Evolutionary conservation across 2,329 filamentous ascomycete species (phyloP).

Genomic region (Lasiodiplodia sp.): DNA sequence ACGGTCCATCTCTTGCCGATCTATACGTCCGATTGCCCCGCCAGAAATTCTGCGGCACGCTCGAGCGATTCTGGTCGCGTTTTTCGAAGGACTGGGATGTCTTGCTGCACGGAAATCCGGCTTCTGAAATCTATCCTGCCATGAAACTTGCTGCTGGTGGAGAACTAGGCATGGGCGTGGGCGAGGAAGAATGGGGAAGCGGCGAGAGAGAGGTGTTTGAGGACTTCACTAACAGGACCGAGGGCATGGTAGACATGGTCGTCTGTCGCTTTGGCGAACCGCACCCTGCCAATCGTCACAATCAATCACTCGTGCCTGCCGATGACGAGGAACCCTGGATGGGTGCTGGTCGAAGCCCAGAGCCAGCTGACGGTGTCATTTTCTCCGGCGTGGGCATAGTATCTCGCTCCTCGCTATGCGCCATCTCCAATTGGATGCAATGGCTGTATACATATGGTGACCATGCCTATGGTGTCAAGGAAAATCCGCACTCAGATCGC

Average conservation of each 20-base stretch:
- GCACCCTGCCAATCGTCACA: slow-evolving; percentile 38
- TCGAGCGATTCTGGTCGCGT: slow-evolving; percentile 82
- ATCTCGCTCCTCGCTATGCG: slow-evolving; percentile 72
- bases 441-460: slow-evolving; percentile 85
- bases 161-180: slow-evolving; percentile 91
- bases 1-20: slow-evolving; percentile 75
- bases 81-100: slow-evolving; percentile 80
- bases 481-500: slow-evolving; percentile 75
- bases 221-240: slow-evolving; percentile 78
- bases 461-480: slow-evolving; percentile 82
- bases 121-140: slow-evolving; percentile 78
- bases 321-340: slow-evolving; percentile 67
- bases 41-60: slow-evolving; percentile 72
- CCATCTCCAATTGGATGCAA: slow-evolving; percentile 86
- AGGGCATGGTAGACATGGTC: slow-evolving; percentile 86
- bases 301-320: slow-evolving; percentile 31
- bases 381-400: slow-evolving; percentile 83
- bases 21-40: slow-evolving; percentile 72
- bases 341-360: slow-evolving; percentile 72
- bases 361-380: slow-evolving; percentile 80
- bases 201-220: slow-evolving; percentile 93
- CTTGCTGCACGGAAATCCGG: slow-evolving; percentile 87
- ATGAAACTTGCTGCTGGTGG: slow-evolving; percentile 90
- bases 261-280: slow-evolving; percentile 83
- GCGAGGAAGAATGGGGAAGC: slow-evolving; percentile 93